Base-by-base conservation (phyloP, 106 monocot genomes). In the Dendrobium huoshanense region DNA sequence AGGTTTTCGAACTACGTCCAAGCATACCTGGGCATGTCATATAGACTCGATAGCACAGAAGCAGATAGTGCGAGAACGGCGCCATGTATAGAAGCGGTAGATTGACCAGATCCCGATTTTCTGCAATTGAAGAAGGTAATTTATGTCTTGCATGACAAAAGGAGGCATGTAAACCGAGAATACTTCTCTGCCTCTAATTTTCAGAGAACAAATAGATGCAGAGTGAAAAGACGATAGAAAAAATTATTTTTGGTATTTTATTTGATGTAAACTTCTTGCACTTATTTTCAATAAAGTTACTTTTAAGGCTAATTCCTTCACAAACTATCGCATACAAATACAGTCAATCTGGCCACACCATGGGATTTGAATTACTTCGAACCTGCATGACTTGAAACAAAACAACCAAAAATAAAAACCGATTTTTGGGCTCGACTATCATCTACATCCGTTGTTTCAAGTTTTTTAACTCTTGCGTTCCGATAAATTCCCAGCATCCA, bases 21-120 rank as follows among this genome's bases (percentile, higher is more conserved):
- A 49, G 73, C 72, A 67, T 87, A 99, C 98, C 95, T 88, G 51
- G 98, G 98, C 92, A 99, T 95, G 84, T 95, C 99, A 83, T 99
- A 93, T 22, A 95, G 93, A 81, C 83, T 84, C 72, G 99, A 99
- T 7, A 93, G 81, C 19, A 99, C 93, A 41, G 93, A 95, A 42
- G 99, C 91, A 31, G 88, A 83, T 87, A 99, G 88, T 80, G 95
- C 89, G 85, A 99, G 99, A 41, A 99, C 95, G 48, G 91, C 89
- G 81, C 99, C 99, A 90, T 95, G 99, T 68, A 86, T 80, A 33
- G 89, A 86, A 80, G 90, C 95, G 73, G 87, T 81, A 22, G 98
- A 87, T 42, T 87, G 90, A 67, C 74, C 75, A 78, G 90, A 88
- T 41, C 73, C 81, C 59, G 24, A 72, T 41, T 88, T 92, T 84